These are phyloP conservation scores for Hexamita inflata DNA, from an alignment of 208 protist genomes.

Conservation along the genomic window DNA sequence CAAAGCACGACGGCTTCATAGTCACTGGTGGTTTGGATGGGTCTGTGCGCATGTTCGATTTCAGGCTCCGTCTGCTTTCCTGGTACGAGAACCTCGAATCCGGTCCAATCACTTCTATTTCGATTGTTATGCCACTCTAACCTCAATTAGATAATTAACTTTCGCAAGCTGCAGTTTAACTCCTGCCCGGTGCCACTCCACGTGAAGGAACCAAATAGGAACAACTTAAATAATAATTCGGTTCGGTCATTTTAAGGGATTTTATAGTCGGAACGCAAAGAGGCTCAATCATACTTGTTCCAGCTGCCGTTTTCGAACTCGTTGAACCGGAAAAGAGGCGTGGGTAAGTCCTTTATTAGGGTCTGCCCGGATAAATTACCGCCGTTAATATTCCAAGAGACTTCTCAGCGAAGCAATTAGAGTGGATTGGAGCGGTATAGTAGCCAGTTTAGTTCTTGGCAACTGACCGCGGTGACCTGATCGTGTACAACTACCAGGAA, in stretches of 20 bases:
- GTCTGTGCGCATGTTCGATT: conserved; percentile 17
- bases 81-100: conserved; percentile 24
- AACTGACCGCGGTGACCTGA: background rate
- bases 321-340: background rate
- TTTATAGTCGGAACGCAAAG: background rate
- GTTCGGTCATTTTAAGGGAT: conserved; percentile 6
- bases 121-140: conserved; percentile 21
- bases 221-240: background rate
- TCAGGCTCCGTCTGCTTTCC: conserved; percentile 6
- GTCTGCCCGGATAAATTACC: background rate
- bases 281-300: conserved; percentile 24
- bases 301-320: conserved; percentile 20
- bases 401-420: background rate
- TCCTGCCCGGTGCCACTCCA: conserved; percentile 1
- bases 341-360: conserved; percentile 14
- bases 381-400: background rate
- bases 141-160: background rate
- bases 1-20: conserved; percentile 2
- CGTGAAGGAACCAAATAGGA: background rate
- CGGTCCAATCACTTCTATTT: conserved; percentile 26
- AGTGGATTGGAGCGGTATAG: background rate
- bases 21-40: conserved; percentile 19
- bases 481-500: background rate
- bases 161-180: conserved; percentile 2
- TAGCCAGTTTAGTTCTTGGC: background rate